Base-by-base conservation (phyloP, 148 eudicot species). In the Camellia sinensis region DNA sequence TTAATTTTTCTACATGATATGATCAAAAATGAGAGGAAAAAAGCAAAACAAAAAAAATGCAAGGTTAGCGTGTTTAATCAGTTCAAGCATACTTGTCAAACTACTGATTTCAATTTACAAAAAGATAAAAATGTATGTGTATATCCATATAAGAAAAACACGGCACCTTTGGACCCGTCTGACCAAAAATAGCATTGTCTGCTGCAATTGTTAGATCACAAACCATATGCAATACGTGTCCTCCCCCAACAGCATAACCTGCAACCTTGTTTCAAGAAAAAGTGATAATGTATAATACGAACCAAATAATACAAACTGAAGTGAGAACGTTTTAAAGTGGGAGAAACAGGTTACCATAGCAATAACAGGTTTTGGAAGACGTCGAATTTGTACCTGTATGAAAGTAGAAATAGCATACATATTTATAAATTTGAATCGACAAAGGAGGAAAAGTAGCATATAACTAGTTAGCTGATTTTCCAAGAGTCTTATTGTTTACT, bases 201-300 rank as follows among this genome's bases (percentile, higher is more conserved):
- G 98, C 99, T 76, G 99, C 99, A 60, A 96, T 93, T 56, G 99
- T 96, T 80, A 96, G 78, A 87, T 96, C 99, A 70, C 99, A 96
- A 62, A 96, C 93, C 99, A 96, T 96, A 78, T 96, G 99, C 73
- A 96, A 81, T 46, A 96, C 85, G 78, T 96, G 98, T 75, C 99
- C 99, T 77, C 99, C 98, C 67, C 99, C 99, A 64, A 96, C 90
- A 78, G 99, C 99, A 85, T 92, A 96, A 68, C 99, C 98, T 84
- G 99, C 98, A 93, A 96, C 99, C 99, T 96, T 65, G 44, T 71
- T 70, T 62, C 63, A 53, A 43, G 14, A 40, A 45, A 74, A 48
- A 29, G 18, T 12, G 18, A 48, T 54, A 40, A 60, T 73, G 76
- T 43, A 17, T 29, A 29, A 29, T 29, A 29, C 37, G 37, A 29